Conservation (phyloP, 23 red algal genomes). For the Chondrus crispus region DNA sequence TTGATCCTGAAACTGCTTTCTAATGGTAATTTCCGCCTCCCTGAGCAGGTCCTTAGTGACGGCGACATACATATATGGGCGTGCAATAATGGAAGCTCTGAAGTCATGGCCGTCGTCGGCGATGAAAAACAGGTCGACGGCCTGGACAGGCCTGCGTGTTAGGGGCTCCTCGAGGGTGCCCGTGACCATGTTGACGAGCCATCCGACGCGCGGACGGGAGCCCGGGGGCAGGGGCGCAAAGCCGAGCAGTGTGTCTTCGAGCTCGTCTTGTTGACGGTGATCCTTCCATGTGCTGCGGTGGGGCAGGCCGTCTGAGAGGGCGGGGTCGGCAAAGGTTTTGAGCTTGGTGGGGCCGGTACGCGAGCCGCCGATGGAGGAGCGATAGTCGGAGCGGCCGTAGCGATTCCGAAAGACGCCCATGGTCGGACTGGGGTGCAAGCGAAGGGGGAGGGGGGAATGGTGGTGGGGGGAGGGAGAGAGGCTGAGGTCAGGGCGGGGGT, state of each 20-base stretch:
- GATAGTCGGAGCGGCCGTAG: background rate
- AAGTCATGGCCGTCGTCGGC: conserved; percentile 86
- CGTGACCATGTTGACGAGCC: conserved; percentile 84
- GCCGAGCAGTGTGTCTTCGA: conserved; percentile 33
- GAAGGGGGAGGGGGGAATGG: background rate
- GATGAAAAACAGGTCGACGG: conserved; percentile 91
- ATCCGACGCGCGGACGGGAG: conserved; percentile 59
- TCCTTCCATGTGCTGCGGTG: background rate
- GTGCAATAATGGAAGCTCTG: conserved; percentile 64
- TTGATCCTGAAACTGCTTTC: conserved; percentile 26
- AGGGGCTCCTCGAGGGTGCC: conserved; percentile 66
- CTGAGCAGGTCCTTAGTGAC: conserved; percentile 30
- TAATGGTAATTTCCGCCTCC: conserved; percentile 82
- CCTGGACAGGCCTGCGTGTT: conserved; percentile 50
- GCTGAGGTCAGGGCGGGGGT: too few species aligned
- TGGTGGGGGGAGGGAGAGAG: background rate
- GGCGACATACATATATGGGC: conserved; percentile 93
- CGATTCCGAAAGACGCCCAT: conserved; percentile 36
- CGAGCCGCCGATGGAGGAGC: background rate
- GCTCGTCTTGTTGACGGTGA: background rate
- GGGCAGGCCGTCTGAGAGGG: background rate
- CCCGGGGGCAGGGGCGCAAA: conserved; percentile 58
- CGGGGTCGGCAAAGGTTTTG: background rate
- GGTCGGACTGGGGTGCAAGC: background rate
- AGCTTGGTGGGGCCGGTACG: background rate